Evolutionary conservation across 306 rosid genomes (phyloP).

Genomic region (Sophora flavescens): DNA sequence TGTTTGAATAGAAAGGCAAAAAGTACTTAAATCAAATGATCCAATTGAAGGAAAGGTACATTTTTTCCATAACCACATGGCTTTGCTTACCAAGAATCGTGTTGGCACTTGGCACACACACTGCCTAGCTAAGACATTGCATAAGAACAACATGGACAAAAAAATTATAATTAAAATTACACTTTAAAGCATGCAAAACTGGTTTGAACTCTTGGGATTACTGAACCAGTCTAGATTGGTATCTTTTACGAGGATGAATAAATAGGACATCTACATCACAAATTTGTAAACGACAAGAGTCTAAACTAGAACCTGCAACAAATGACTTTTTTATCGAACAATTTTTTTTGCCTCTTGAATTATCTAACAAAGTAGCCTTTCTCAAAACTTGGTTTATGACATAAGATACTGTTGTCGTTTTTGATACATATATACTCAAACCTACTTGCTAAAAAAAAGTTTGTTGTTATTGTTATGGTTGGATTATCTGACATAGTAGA

Average conservation of each 20-base stretch:
- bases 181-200: slow-evolving; percentile 11
- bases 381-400: neutral
- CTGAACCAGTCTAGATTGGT: neutral
- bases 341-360: neutral
- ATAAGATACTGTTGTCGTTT: too few species aligned
- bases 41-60: neutral
- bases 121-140: neutral
- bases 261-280: neutral
- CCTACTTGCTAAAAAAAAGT: too few species aligned
- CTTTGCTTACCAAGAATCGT: slow-evolving; percentile 2
- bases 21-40: neutral
- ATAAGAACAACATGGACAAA: slow-evolving; percentile 1
- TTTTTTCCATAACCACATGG: slow-evolving; percentile 1
- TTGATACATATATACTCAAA: too few species aligned
- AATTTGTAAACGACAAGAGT: neutral
- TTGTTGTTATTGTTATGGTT: too few species aligned
- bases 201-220: neutral
- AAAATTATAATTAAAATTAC: slow-evolving; percentile 5
- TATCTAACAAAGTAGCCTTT: neutral
- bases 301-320: neutral
- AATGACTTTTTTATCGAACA: neutral
- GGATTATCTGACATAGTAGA: slow-evolving; percentile 7
- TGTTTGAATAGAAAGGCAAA: slow-evolving; percentile 18
- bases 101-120: neutral
- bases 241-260: neutral